phyloP scores from a whole-genome alignment of 768 basidiomycete genomes.

The Calvatia gigantea region DNA sequence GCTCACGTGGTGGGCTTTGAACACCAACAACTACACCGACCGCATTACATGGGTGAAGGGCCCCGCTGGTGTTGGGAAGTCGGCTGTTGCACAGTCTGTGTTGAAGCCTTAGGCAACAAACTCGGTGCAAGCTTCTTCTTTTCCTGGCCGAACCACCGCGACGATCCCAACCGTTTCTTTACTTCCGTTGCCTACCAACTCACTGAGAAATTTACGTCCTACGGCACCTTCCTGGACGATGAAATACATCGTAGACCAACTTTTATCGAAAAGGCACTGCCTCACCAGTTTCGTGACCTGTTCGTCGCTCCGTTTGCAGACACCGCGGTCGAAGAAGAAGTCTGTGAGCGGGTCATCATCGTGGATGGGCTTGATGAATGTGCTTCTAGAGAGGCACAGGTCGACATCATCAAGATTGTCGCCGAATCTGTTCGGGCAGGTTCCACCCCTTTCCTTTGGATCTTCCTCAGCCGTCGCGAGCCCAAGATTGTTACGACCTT shows the following conservation, averaged over 20 bases:
- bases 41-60: not conserved
- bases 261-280: not conserved
- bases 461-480: not conserved
- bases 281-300: not conserved
- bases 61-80: not conserved
- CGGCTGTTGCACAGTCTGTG: not conserved
- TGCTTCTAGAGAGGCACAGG: not conserved
- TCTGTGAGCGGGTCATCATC: not conserved
- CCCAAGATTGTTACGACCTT: not conserved
- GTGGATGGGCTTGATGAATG: slow-evolving; percentile 11
- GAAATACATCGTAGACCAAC: not conserved
- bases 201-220: not conserved
- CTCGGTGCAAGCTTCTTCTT: slow-evolving; percentile 8
- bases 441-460: not conserved
- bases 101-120: not conserved
- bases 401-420: not conserved
- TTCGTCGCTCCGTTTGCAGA: not conserved
- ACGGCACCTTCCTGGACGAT: not conserved
- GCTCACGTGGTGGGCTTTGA: not conserved
- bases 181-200: not conserved
- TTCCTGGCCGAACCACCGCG: not conserved
- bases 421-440: not conserved
- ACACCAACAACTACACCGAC: not conserved
- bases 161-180: not conserved
- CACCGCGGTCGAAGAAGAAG: not conserved